Evolutionary conservation across 2,329 filamentous ascomycete genomes (phyloP).

Genomic region (Colletotrichum lindemuthianum): DNA sequence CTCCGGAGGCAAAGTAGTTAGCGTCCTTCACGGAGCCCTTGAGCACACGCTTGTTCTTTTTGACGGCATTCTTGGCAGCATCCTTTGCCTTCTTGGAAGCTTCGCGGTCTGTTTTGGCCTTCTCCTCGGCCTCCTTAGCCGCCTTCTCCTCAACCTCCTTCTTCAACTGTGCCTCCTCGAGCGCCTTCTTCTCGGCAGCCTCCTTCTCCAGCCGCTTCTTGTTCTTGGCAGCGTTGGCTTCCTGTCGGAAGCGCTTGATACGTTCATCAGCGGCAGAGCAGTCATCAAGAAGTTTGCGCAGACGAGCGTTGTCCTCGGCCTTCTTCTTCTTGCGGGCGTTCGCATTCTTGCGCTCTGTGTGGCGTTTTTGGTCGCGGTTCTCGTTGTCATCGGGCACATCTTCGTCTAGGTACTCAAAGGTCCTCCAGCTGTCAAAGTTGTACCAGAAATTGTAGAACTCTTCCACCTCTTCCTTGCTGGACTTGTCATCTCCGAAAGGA

Average conservation of each 20-base stretch:
- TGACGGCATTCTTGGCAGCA: slow-evolving; percentile 96
- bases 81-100: slow-evolving; percentile 96
- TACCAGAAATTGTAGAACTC: slow-evolving; percentile 99
- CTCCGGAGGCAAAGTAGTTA: slow-evolving; percentile 88
- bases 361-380: slow-evolving; percentile 98
- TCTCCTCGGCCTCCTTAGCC: slow-evolving; percentile 84
- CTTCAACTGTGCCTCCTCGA: slow-evolving; percentile 84
- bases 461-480: slow-evolving; percentile 89
- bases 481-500: slow-evolving; percentile 83
- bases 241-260: slow-evolving; percentile 96
- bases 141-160: slow-evolving; percentile 86
- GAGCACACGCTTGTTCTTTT: slow-evolving; percentile 99
- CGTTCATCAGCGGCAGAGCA: slow-evolving; percentile 87
- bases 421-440: slow-evolving; percentile 97
- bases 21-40: slow-evolving; percentile 95
- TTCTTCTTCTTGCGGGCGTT: slow-evolving; percentile 99
- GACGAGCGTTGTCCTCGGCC: slow-evolving; percentile 93
- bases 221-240: slow-evolving; percentile 93
- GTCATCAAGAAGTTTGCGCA: slow-evolving; percentile 91
- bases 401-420: slow-evolving; percentile 98
- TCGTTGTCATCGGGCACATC: slow-evolving; percentile 99
- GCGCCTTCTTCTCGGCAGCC: slow-evolving; percentile 86
- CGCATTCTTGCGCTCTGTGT: slow-evolving; percentile 98
- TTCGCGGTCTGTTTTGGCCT: slow-evolving; percentile 85
- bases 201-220: slow-evolving; percentile 92